Evolutionary conservation across 768 basidiomycete species (phyloP), one percentile per base, ranked within the genome.

Genomic region (Auricularia heimuer): DNA sequence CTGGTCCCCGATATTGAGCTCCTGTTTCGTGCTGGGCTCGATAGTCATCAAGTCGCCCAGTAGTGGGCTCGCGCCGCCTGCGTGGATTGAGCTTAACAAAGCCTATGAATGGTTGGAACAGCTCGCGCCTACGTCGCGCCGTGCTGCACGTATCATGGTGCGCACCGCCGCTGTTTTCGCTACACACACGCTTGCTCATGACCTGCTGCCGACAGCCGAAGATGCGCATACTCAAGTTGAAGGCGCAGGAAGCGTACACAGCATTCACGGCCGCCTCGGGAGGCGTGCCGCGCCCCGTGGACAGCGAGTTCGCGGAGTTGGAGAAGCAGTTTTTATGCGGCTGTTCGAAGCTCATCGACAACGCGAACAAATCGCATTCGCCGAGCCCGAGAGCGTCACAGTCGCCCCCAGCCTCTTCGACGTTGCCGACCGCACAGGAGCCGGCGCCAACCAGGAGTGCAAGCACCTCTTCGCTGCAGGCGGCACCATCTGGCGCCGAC

Each of bases 1-100:
- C 56, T 77, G 76, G 76, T 75, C 76, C 6, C 79, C 80, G 61
- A 73, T 75, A 72, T 77, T 88, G 74, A 87, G 86, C 21, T 86
- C 84, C 70, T 82, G 85, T 37, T 86, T 54, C 54, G 29, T 54
- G 11, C 54, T 54, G 11, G 54, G 54, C 6, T n/a, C 54, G 18
- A 7, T 54, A 2, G 54, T 54, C 54, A 54, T 54, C n/a, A n/a
- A 29, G n/a, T 7, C n/a, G n/a, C 54, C 54, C 29, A 18, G 54
- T 8, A 11, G 54, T 18, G 54, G 54, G 11, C 54, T 54, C n/a
- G 54, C 54, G 7, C 54, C 54, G 10, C n/a, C 54, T 8, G 54
- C 54, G 18, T 54, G 54, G 54, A 18, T 18, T 3, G 54, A 54
- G 29, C 18, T 54, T 18, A 29, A 54, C n/a, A 54, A 18, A 18